These are phyloP conservation scores for Euphrasia confusa DNA, from an alignment of 257 asterid genomes.

Conservation along the genomic window DNA sequence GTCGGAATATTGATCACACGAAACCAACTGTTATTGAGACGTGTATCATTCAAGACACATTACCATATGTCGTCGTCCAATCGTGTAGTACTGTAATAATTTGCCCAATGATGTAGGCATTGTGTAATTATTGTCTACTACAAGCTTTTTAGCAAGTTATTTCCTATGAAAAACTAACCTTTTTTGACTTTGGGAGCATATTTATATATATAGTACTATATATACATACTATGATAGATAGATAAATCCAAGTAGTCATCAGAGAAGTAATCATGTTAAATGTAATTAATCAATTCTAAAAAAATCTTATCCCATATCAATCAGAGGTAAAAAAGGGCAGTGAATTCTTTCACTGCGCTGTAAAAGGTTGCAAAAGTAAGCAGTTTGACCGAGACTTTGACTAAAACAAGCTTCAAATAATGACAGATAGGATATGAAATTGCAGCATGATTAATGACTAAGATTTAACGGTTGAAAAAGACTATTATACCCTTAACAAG, in stretches of 20 bases:
- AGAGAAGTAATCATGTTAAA: not conserved
- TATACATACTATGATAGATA: not conserved
- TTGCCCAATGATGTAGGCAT: not conserved
- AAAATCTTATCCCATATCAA: not conserved
- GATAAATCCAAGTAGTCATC: not conserved
- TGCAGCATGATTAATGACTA: not conserved
- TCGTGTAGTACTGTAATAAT: too few relatives aligned
- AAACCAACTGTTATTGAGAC: too few relatives aligned
- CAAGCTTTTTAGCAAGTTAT: not conserved
- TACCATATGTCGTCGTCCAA: not conserved
- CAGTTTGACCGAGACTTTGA: conserved; percentile 8
- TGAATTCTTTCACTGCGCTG: not conserved
- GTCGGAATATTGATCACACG: too few relatives aligned
- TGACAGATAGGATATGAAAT: not conserved
- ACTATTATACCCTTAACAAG: too few relatives aligned
- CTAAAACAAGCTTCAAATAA: not conserved
- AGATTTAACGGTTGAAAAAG: too few relatives aligned
- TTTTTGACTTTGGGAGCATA: not conserved
- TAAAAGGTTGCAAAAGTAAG: not conserved
- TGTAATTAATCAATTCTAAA: not conserved
- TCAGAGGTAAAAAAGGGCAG: not conserved
- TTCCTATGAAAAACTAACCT: not conserved
- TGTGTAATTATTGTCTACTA: not conserved
- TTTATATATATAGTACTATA: too few relatives aligned
- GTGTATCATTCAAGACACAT: not conserved